Evolutionary conservation across 306 rosid genomes (phyloP).

Genomic region (Casuarina glauca): DNA sequence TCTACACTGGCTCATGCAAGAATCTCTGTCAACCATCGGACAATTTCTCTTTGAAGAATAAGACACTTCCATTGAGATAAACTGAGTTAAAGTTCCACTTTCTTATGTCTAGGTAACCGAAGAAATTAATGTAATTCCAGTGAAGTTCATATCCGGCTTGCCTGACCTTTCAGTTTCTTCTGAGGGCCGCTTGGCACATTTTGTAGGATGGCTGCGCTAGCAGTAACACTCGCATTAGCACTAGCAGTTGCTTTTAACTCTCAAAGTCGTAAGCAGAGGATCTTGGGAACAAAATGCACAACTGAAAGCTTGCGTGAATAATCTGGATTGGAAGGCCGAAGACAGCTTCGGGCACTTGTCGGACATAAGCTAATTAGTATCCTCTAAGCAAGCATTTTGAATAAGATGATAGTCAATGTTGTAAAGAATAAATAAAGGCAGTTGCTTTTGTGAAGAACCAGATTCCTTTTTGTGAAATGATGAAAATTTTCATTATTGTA

Average conservation of each 20-base stretch:
- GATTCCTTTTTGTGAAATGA: not conserved
- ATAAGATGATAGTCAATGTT: not conserved
- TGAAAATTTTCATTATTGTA: not conserved
- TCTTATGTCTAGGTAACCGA: not conserved
- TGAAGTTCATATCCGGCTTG: not conserved
- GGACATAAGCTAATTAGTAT: not conserved
- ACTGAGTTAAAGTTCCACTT: not conserved
- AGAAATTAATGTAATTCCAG: not conserved
- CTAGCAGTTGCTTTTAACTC: constrained; percentile 1
- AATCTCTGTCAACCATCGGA: not conserved
- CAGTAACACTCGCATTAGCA: not conserved
- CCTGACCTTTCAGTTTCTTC: not conserved
- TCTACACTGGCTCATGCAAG: constrained; percentile 2
- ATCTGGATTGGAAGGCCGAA: not conserved
- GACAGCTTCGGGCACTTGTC: not conserved
- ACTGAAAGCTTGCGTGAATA: not conserved
- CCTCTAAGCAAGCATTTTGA: not conserved
- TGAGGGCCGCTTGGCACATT: not conserved
- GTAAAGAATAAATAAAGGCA: not conserved
- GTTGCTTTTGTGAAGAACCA: not conserved
- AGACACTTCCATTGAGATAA: not conserved
- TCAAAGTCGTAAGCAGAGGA: not conserved
- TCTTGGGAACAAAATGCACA: not conserved
- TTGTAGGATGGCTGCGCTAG: constrained; percentile 7
- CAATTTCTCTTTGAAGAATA: not conserved